phyloP scores from a whole-genome alignment of 2,329 filamentous ascomycete species.

The Ophioceras dolichostomum region DNA sequence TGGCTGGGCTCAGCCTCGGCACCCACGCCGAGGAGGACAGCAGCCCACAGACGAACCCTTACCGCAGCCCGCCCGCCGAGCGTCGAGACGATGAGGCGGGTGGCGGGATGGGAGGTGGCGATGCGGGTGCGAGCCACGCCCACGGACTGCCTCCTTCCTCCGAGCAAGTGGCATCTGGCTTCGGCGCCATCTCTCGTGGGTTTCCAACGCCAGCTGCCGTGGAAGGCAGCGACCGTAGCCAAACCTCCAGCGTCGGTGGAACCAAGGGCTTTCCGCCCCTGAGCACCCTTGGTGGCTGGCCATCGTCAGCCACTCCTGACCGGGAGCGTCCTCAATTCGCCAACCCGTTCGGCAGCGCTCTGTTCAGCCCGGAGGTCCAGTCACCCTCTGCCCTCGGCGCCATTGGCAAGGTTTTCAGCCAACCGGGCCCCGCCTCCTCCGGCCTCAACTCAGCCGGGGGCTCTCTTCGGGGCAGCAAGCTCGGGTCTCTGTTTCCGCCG shows the following conservation, averaged over 20 bases:
- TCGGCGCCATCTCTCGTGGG: constrained; percentile 41
- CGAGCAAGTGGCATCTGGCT: constrained; percentile 29
- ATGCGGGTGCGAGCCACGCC: constrained; percentile 40
- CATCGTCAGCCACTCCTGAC: constrained; percentile 53
- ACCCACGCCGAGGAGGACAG: constrained; percentile 51
- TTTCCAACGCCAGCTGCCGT: constrained; percentile 33
- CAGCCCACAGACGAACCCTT: constrained; percentile 94
- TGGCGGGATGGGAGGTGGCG: constrained; percentile 14
- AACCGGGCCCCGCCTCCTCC: no score
- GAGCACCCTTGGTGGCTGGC: constrained; percentile 50
- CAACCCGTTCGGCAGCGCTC: constrained; percentile 61
- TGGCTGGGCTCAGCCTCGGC: constrained; percentile 46
- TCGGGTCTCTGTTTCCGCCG: constrained; percentile 76
- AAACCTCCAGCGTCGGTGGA: constrained; percentile 78
- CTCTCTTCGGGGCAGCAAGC: constrained; percentile 64
- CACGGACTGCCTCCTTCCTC: constrained; percentile 30
- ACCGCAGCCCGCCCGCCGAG: constrained; percentile 77
- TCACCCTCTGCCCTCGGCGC: constrained; percentile 47
- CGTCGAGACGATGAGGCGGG: constrained; percentile 33
- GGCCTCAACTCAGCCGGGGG: constrained; percentile 36
- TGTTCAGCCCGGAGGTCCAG: constrained; percentile 71
- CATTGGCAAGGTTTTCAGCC: constrained; percentile 54
- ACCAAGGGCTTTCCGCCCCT: constrained; percentile 51
- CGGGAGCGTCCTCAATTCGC: constrained; percentile 45
- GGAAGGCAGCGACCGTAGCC: constrained; percentile 77